Percentiles rank a stretch among this genome's conserved stretches.
Conservation (phyloP, 2,329 filamentous ascomycete genomes). For the Neofusicoccum sp. region DNA sequence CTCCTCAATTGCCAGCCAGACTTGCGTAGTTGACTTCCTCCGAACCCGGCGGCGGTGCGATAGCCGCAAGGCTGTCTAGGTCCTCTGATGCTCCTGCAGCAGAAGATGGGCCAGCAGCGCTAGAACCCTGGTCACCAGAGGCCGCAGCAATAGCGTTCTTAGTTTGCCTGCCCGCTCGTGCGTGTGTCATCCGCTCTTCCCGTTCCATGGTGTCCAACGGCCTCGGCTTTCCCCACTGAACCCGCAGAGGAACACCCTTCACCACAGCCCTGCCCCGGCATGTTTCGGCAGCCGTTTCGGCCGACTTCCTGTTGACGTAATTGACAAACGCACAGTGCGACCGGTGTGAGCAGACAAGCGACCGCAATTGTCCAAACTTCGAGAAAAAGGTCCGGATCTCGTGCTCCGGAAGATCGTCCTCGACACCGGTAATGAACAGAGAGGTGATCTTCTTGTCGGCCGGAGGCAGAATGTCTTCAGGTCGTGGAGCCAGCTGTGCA, state of each 20-base stretch:
- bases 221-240: slow-evolving; percentile 92
- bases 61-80: slow-evolving; percentile 48
- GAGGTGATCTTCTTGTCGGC: slow-evolving; percentile 85
- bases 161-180: slow-evolving; percentile 68
- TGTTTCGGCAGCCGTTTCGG: slow-evolving; percentile 81
- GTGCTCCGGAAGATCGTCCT: slow-evolving; percentile 93
- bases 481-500: slow-evolving; percentile 75
- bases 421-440: slow-evolving; percentile 90
- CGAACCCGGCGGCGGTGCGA: slow-evolving; percentile 78
- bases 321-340: slow-evolving; percentile 98
- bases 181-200: slow-evolving; percentile 79
- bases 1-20: slow-evolving; percentile 71
- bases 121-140: slow-evolving; percentile 26
- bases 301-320: slow-evolving; percentile 80
- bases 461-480: slow-evolving; percentile 84
- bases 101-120: slow-evolving; percentile 36
- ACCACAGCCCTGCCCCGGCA: slow-evolving; percentile 89
- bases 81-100: slow-evolving; percentile 48
- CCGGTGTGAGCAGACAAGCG: slow-evolving; percentile 92
- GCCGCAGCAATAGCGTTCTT: slow-evolving; percentile 30
- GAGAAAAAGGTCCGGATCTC: slow-evolving; percentile 90
- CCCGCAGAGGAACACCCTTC: slow-evolving; percentile 83
- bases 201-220: slow-evolving; percentile 89
- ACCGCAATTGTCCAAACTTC: slow-evolving; percentile 85
- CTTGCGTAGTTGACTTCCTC: slow-evolving; percentile 86